Evolutionary conservation across 2,329 filamentous ascomycete genomes (phyloP), one percentile per base, ranked within the genome.

Genomic region (Sordariomycetes sp.): DNA sequence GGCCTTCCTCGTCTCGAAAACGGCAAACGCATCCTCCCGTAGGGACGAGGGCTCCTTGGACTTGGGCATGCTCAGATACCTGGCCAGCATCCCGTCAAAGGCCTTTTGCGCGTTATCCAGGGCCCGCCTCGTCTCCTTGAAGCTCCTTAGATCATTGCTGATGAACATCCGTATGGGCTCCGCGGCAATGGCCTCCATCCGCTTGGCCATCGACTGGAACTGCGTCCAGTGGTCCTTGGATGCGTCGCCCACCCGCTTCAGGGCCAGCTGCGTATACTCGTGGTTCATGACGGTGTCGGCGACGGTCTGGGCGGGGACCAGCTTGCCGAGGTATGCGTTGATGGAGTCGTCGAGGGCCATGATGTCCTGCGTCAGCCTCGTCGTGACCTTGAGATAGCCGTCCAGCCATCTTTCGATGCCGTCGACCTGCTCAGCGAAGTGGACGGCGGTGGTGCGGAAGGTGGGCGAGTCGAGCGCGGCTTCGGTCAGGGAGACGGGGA

Each of bases 391-490:
- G 53, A 76, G 72, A 62, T 82, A 82, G 56, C 73, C 74, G 50
- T 80, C 90, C 34, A 99, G 87, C 94, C 94, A 99, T 78, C 82
- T 84, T 71, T 97, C 94, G 59, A 97, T 81, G 58, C 84, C 80
- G 62, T 97, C 94, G 65, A 96, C 82, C 74, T 99, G 92, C 62
- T 97, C 94, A 61, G 84, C 80, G 67, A 96, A 96, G 73, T 96
- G 90, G 53, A 87, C 74, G 50, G 89, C 82, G 24, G 89, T 89
- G 53, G 91, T 89, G 62, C 94, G 89, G 70, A 97, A 97, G 39
- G 91, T 95, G 28, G 94, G 94, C 45, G 91, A 96, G 72, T 99
- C 94, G 74, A 97, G 87, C 22, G 90, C 88, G 55, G 94, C 94
- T 79, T 99, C 94, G 73, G 92, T 94, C 64, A 97, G 80, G 60